Evolutionary conservation across 2,329 filamentous ascomycete species (phyloP), one percentile per base, ranked within the genome.

Genomic region (Nigrograna mackinnonii): DNA sequence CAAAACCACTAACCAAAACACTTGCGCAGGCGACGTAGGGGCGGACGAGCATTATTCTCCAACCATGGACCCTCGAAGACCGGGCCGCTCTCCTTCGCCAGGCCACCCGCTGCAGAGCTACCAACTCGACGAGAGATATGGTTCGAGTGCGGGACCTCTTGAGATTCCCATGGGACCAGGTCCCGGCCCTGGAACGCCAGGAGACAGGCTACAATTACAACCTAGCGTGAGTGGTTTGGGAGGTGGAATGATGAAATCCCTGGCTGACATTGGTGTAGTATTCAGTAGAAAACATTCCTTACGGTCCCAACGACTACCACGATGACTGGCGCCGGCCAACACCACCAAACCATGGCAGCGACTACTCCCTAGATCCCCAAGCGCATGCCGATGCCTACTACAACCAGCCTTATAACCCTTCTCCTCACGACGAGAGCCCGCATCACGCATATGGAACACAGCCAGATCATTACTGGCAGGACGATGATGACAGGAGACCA

Each of bases 371-470:
- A 47, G 84, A 90, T 60, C 91, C 92, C 7, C 85, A 95, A 66
- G 84, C 85, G 44, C 90, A 96, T 60, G 89, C 94, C 64, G 89
- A 96, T 68, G 82, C 83, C 41, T 96, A 96, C 74, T 92, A 87
- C 67, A 89, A 85, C 56, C 83, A 87, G 54, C 86, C 89, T 1
- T 95, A 95, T 68, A 81, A 91, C 52, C 87, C 89, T 11, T 74
- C 80, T 7, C 77, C 78, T 4, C 74, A 81, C 26, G 82, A 85
- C 17, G 77, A 79, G 45, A 76, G 77, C 48, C 79, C 83, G 12
- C 79, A 81, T 18, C 54, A 43, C 4, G 52, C 49, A 13, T 84
- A 85, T 52, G 73, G 73, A 14, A 67, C 69, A 17, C 69, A 72
- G 40, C 62, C 62, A 33, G 69, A 72, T 36, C 75, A 77, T 31